Percentiles rank a stretch among this genome's conserved stretches.
Evolutionary conservation across 768 basidiomycete genomes (phyloP).

Genomic region (Boletales sp.): DNA sequence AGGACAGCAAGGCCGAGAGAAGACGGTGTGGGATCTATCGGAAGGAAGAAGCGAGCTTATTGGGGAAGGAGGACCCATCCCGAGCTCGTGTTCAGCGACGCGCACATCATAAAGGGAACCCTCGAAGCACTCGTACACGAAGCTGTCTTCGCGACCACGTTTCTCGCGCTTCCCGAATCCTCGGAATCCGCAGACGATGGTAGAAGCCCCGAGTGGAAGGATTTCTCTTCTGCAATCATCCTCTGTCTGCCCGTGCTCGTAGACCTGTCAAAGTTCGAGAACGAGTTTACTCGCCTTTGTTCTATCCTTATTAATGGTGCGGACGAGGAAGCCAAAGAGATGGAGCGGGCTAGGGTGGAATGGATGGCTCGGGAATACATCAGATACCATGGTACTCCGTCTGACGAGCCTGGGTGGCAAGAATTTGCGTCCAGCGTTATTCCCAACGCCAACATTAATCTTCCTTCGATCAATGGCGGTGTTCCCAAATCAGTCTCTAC

Average conservation of each 20-base stretch:
- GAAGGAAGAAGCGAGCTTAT: conserved; percentile 62
- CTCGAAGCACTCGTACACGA: conserved; percentile 82
- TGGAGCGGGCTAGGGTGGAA: conserved; percentile 43
- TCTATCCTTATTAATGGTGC: conserved; percentile 61
- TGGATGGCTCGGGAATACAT: conserved; percentile 72
- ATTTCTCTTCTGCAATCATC: conserved; percentile 59
- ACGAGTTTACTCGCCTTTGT: conserved; percentile 67
- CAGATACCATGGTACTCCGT: conserved; percentile 50
- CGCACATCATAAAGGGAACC: conserved; percentile 57
- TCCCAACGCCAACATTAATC: conserved; percentile 35
- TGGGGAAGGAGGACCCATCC: conserved; percentile 80
- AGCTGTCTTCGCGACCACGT: conserved; percentile 73
- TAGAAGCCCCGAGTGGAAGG: conserved; percentile 47
- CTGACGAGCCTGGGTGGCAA: conserved; percentile 53
- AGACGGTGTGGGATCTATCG: conserved; percentile 18
- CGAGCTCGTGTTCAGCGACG: conserved; percentile 47
- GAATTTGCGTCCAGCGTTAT: conserved; percentile 52
- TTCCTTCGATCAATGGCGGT: conserved; percentile 22
- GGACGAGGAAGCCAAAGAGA: conserved; percentile 34
- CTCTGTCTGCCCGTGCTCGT: conserved; percentile 58
- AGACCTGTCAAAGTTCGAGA: conserved; percentile 56
- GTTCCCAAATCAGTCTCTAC: conserved; percentile 48
- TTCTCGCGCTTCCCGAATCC: conserved; percentile 28
- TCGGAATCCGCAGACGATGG: conserved; percentile 13
- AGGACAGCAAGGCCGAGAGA: conserved; percentile 33